phyloP scores from a whole-genome alignment of 352 stramenopile species.

The Albugo laibachii region DNA sequence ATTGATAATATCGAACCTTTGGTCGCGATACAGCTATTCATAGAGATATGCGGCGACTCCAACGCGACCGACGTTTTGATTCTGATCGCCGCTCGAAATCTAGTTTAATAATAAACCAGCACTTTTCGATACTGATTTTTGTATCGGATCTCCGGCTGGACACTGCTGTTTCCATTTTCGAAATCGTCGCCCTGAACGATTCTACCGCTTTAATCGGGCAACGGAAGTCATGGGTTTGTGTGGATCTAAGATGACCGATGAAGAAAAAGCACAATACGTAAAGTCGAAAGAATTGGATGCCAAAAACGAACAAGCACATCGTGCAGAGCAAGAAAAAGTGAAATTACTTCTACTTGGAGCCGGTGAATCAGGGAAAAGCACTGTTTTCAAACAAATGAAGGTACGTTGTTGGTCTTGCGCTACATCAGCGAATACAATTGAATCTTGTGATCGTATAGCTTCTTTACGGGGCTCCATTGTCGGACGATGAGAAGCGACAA shows the following conservation, averaged over 20 bases:
- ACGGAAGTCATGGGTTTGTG: conserved; percentile 38
- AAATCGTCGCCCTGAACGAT: no score
- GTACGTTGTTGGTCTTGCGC: conserved; percentile 9
- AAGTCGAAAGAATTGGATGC: conserved; percentile 60
- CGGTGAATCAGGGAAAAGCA: conserved; percentile 90
- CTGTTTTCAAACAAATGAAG: conserved; percentile 88
- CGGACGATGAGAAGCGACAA: conserved; percentile 73
- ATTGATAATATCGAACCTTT: no score
- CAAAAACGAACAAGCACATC: conserved; percentile 62
- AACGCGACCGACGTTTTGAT: no score
- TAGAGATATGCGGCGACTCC: no score
- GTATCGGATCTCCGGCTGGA: no score
- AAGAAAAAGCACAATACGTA: conserved; percentile 34
- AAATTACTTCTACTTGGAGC: conserved; percentile 90
- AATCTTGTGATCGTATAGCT: conserved; percentile 23
- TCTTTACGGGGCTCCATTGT: conserved; percentile 66
- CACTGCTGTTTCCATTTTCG: no score
- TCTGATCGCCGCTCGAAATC: no score
- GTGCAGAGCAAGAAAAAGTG: conserved; percentile 80
- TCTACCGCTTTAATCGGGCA: background rate
- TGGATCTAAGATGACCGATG: conserved; percentile 31
- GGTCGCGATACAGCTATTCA: no score
- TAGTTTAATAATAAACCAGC: no score
- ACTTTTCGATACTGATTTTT: no score
- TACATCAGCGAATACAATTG: background rate